Evolutionary conservation across 2,329 filamentous ascomycete genomes (phyloP).

Genomic region (Pseudogymnoascus sp.): DNA sequence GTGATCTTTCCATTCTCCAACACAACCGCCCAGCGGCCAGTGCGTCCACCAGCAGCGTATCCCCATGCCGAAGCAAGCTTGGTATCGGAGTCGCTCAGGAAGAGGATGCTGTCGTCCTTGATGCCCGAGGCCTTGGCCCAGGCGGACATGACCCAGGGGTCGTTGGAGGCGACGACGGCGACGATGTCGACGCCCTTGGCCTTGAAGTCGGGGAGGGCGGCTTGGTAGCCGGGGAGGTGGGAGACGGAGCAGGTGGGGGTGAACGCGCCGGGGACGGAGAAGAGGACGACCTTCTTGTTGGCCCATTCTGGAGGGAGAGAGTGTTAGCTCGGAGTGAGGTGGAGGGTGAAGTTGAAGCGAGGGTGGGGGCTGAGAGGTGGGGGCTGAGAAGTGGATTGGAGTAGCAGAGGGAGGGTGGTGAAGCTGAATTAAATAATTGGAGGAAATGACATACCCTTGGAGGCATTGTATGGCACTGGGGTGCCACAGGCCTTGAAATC

Average conservation of each 20-base stretch:
- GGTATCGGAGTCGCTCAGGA: constrained; percentile 56
- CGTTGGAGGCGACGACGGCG: constrained; percentile 60
- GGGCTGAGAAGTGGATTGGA: not conserved
- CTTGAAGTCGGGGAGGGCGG: constrained; percentile 50
- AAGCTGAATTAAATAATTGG: not conserved
- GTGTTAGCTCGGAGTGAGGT: constrained; percentile 5
- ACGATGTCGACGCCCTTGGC: constrained; percentile 61
- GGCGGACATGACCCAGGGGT: constrained; percentile 62
- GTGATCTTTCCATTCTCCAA: constrained; percentile 60
- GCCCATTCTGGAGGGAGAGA: constrained; percentile 43
- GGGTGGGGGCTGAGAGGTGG: too few relatives aligned
- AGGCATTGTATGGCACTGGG: constrained; percentile 70
- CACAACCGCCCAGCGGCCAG: constrained; percentile 57
- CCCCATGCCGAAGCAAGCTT: constrained; percentile 58
- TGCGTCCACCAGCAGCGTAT: constrained; percentile 54
- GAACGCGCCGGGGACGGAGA: constrained; percentile 62
- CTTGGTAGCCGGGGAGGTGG: constrained; percentile 62
- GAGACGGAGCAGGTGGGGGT: constrained; percentile 60
- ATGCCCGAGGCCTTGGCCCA: constrained; percentile 65
- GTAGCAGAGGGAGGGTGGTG: not conserved
- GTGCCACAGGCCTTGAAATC: constrained; percentile 69
- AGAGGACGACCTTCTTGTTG: constrained; percentile 63
- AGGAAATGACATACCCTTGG: constrained; percentile 46
- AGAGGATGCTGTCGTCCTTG: constrained; percentile 56
- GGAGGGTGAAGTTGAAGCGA: not conserved